Base-by-base conservation (phyloP, 192 early-diverging fungal species). In the Coemansia sp. region DNA sequence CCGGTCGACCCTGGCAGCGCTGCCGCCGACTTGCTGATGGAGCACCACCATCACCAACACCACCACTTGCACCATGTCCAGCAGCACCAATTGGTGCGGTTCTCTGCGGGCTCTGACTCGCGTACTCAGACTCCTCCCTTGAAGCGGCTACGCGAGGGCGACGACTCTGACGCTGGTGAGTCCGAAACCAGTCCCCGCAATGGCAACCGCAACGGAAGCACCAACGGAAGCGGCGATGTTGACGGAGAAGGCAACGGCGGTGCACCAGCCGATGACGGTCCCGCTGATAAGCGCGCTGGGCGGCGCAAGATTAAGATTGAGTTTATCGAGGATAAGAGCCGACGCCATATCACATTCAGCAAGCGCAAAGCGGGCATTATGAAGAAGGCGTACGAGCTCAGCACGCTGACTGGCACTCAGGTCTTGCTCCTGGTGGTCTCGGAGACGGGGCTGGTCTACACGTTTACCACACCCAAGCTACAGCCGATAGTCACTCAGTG, bases 381-480 rank as follows among this genome's bases (percentile, higher is more conserved):
- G 95, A 98, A 98, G 81, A 98, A 98, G 90, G 95, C 94, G 5
- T 95, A 92, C 68, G 95, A 97, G 74, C 86, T 97, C 8, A 89
- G 88, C 68, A 95, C 93, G 7, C 84, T 97, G 66, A 97, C 95
- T 6, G 95, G 95, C 46, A 97, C 95, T 6, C 93, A 97, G 83
- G 93, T 95, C 9, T 82, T 97, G 37, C 85, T 97, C 36, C 76
- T 97, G 60, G 93, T 97, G 14, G 95, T 94, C 38, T 95, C 93
- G 9, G 95, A 97, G 75, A 95, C 94, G 45, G 95, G 95, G 23
- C 89, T 95, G 39, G 94, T 97, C 9, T 95, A 95, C 78, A 95
- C 93, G 14, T 95, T 95, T 74, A 94, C 95, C 7, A 97, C 95
- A 23, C 90, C 90, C 36, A 95, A 94, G 81, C 85, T 97, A 50